phyloP scores from a whole-genome alignment of 805 yeast species.

The Torulaspora gathmanii region DNA sequence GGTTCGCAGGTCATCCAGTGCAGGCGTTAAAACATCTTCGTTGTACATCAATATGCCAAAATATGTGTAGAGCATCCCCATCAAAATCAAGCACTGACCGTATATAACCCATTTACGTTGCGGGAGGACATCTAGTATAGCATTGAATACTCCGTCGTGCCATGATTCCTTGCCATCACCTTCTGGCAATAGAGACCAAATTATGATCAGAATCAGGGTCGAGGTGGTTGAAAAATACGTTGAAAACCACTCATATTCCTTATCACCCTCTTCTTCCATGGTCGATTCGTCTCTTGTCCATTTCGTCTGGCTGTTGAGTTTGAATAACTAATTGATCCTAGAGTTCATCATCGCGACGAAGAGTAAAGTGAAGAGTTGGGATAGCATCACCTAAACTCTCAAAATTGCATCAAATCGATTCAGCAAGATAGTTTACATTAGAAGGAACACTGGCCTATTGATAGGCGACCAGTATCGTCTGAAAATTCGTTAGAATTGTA shows the following conservation, averaged over 20 bases:
- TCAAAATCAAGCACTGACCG: slow-evolving; percentile 63
- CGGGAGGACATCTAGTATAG: slow-evolving; percentile 63
- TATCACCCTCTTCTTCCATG: slow-evolving; percentile 12
- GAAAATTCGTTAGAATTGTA: not conserved
- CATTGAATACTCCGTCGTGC: slow-evolving; percentile 31
- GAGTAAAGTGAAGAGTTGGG: not conserved
- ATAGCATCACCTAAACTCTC: not conserved
- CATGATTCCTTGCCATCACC: slow-evolving; percentile 7
- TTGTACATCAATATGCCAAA: slow-evolving; percentile 67
- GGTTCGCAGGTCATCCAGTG: slow-evolving; percentile 54
- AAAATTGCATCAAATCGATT: not conserved
- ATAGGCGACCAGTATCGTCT: not conserved
- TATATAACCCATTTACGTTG: slow-evolving; percentile 89
- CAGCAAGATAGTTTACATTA: not conserved
- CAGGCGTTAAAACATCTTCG: slow-evolving; percentile 64
- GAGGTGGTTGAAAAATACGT: slow-evolving; percentile 64
- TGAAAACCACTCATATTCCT: slow-evolving; percentile 85
- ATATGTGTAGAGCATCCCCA: slow-evolving; percentile 69
- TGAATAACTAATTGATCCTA: not conserved
- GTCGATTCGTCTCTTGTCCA: not conserved
- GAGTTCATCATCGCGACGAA: not conserved
- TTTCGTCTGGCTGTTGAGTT: not conserved
- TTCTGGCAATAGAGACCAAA: slow-evolving; percentile 72
- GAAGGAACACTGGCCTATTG: slow-evolving; percentile 1
- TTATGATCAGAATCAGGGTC: slow-evolving; percentile 49